Conservation (phyloP, 1,284 basidiomycete species). For the Ganoderma sp. region DNA sequence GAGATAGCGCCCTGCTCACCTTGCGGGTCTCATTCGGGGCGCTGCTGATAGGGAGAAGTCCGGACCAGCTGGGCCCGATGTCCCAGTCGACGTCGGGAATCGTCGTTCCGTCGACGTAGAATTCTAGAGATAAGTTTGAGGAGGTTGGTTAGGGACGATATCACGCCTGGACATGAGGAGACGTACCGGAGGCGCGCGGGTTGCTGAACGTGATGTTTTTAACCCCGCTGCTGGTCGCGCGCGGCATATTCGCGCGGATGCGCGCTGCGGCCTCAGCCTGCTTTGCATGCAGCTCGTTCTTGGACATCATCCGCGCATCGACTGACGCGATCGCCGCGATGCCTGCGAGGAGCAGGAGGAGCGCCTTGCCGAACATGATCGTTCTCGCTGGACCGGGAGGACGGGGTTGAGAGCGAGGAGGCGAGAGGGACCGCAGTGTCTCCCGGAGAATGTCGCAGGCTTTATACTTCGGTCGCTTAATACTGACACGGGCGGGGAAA, state of each 20-base stretch:
- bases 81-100: slow-evolving; percentile 77
- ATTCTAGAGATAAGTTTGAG: slow-evolving; percentile 49
- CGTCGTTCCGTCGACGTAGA: slow-evolving; percentile 69
- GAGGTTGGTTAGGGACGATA: background rate
- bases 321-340: slow-evolving; percentile 16
- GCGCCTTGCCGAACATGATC: slow-evolving; percentile 10
- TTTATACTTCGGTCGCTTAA: background rate
- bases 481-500: background rate
- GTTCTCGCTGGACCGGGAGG: background rate
- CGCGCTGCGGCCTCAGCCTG: slow-evolving; percentile 37
- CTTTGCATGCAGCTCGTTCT: slow-evolving; percentile 34
- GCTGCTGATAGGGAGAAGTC: slow-evolving; percentile 71
- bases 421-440: background rate
- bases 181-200: slow-evolving; percentile 65
- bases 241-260: slow-evolving; percentile 29
- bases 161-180: background rate
- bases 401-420: background rate
- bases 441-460: no score
- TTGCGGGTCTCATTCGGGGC: slow-evolving; percentile 67
- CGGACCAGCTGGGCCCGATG: slow-evolving; percentile 77
- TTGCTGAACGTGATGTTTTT: slow-evolving; percentile 78
- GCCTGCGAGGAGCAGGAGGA: slow-evolving; percentile 23
- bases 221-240: slow-evolving; percentile 32
- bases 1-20: slow-evolving; percentile 43
- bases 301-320: slow-evolving; percentile 31